Evolutionary conservation across 441 rosid species (phyloP).

Genomic region (Corymbia citriodora): DNA sequence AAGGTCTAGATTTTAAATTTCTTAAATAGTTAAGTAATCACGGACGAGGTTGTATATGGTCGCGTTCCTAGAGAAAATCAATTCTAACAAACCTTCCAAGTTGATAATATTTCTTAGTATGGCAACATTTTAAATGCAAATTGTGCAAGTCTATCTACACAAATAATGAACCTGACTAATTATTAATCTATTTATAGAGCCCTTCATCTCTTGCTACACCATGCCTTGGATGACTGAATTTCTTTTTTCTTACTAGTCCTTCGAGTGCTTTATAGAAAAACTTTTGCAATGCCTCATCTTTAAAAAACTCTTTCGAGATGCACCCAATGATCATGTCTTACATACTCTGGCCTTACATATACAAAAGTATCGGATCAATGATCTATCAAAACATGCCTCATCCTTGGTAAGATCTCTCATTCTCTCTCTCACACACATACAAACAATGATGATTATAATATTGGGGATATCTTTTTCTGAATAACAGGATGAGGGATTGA

Average conservation of each 20-base stretch:
- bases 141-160: background rate
- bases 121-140: background rate
- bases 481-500: background rate
- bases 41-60: rapidly evolving
- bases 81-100: background rate
- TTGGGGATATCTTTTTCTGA: background rate
- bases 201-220: background rate
- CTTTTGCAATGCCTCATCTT: background rate
- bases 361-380: background rate
- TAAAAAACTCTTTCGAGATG: background rate
- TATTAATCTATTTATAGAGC: background rate
- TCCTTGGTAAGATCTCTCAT: background rate
- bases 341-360: background rate
- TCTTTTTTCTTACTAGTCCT: background rate
- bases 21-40: background rate
- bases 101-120: background rate
- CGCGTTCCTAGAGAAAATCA: background rate
- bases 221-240: background rate
- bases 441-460: background rate
- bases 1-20: background rate
- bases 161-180: background rate
- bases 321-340: background rate
- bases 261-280: background rate
- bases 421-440: background rate
- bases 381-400: background rate